Percentiles rank a stretch among this genome's conserved stretches.
phyloP scores from a whole-genome alignment of 1,284 basidiomycete species.

The Ceratobasidium sp. region DNA sequence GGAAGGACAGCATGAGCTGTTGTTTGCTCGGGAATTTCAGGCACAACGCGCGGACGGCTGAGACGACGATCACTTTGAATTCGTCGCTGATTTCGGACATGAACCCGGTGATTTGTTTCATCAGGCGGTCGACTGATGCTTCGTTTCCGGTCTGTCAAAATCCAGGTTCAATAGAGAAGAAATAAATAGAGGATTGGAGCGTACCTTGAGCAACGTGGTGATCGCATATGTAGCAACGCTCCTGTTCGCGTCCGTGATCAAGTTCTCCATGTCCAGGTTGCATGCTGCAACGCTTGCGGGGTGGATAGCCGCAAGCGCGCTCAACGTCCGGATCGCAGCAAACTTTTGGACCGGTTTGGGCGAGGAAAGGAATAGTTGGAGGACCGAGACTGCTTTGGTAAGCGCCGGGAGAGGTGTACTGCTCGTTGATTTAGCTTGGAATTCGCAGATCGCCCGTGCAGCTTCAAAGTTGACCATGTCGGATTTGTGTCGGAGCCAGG shows the following conservation, averaged over 20 bases:
- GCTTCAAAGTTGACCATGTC: slow-evolving; percentile 99
- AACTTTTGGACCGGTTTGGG: slow-evolving; percentile 97
- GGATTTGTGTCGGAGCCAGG: slow-evolving; percentile 97
- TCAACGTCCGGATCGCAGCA: slow-evolving; percentile 95
- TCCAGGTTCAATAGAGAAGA: slow-evolving; percentile 43
- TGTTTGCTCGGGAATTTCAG: slow-evolving; percentile 99
- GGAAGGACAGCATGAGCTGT: slow-evolving; percentile 94
- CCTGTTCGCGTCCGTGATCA: slow-evolving; percentile 96
- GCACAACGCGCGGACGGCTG: slow-evolving; percentile 98
- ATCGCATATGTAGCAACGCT: slow-evolving; percentile 99
- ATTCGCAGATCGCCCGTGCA: slow-evolving; percentile 95
- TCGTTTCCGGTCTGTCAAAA: slow-evolving; percentile 90
- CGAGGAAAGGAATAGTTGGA: slow-evolving; percentile 94
- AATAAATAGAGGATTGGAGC: neutral
- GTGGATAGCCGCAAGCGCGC: slow-evolving; percentile 86
- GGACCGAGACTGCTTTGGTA: slow-evolving; percentile 67
- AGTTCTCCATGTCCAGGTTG: slow-evolving; percentile 97
- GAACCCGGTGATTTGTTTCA: slow-evolving; percentile 99
- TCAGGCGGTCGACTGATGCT: slow-evolving; percentile 97
- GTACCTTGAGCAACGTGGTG: slow-evolving; percentile 95
- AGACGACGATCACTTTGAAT: slow-evolving; percentile 99
- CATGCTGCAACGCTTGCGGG: slow-evolving; percentile 91
- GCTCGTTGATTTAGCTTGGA: slow-evolving; percentile 24
- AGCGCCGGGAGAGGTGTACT: slow-evolving; percentile 30
- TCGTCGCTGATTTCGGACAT: slow-evolving; percentile 99